A percentile compares a stretch with the other conserved stretches of the same genome.
Evolutionary conservation across 2,329 filamentous ascomycete species (phyloP).

Genomic region (Colletotrichum lindemuthianum): DNA sequence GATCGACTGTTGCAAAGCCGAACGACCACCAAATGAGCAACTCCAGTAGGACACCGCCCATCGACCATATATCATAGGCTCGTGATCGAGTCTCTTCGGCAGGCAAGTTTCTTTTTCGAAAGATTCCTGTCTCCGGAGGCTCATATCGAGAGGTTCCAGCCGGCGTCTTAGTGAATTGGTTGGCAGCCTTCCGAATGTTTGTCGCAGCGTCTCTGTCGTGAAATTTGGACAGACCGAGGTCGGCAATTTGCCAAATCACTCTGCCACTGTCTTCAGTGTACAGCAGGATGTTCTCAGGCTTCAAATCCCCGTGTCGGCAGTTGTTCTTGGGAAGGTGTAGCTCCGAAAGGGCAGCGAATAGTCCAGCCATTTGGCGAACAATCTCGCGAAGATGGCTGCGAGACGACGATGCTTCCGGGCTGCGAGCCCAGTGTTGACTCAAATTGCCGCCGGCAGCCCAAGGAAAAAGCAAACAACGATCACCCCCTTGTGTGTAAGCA

Average conservation of each 20-base stretch:
- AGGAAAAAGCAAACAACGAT: constrained; percentile 9
- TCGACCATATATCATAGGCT: neutral
- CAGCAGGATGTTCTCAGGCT: constrained; percentile 26
- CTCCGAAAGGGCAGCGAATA: constrained; percentile 1
- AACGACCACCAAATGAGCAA: too few relatives aligned
- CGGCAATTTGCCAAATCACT: neutral
- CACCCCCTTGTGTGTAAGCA: neutral
- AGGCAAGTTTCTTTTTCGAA: neutral
- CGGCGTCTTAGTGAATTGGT: neutral
- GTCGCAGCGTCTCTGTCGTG: neutral
- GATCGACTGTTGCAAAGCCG: too few relatives aligned
- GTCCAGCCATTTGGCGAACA: neutral
- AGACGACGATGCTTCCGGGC: neutral
- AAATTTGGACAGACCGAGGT: constrained; percentile 1
- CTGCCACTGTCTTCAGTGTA: neutral
- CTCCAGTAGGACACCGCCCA: too few relatives aligned
- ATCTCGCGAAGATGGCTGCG: neutral
- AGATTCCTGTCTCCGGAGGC: neutral
- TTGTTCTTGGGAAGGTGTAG: neutral
- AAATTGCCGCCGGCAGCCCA: constrained; percentile 23
- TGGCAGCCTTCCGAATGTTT: neutral
- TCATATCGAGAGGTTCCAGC: constrained; percentile 10
- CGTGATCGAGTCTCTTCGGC: constrained; percentile 35
- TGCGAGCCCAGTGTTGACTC: neutral
- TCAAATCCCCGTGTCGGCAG: constrained; percentile 19